phyloP scores from a whole-genome alignment of 2,329 filamentous ascomycete genomes.

The Nemania serpens region DNA sequence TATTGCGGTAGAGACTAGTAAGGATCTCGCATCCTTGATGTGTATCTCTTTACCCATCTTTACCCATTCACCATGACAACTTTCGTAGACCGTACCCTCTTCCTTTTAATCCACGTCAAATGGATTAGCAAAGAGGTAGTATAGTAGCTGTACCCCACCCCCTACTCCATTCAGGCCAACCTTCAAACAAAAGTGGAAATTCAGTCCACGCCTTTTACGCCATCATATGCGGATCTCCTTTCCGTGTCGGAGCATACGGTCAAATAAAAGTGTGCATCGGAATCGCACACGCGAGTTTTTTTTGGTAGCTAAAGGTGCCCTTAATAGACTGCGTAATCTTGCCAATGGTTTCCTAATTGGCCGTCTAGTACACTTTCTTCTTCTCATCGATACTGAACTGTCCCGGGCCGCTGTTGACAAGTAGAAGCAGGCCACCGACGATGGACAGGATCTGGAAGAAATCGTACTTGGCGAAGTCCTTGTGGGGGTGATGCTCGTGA shows the following conservation, averaged over 20 bases:
- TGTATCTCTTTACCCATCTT: slow-evolving; percentile 13
- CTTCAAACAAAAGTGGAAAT: slow-evolving; percentile 22
- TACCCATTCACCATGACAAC: slow-evolving; percentile 12
- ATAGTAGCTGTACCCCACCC: slow-evolving; percentile 19
- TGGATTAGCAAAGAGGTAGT: slow-evolving; percentile 5
- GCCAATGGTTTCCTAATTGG: slow-evolving; percentile 5
- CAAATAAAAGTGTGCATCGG: slow-evolving; percentile 19
- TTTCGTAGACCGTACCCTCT: slow-evolving; percentile 5
- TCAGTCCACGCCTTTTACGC: slow-evolving; percentile 29
- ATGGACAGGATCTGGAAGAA: slow-evolving; percentile 99
- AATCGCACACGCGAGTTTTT: slow-evolving; percentile 6
- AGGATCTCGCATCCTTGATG: slow-evolving; percentile 13
- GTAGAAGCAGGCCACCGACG: slow-evolving; percentile 90
- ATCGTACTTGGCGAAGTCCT: slow-evolving; percentile 99
- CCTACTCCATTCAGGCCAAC: slow-evolving; percentile 18
- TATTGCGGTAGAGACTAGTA: slow-evolving; percentile 19
- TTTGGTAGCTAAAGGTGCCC: slow-evolving; percentile 22
- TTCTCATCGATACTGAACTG: slow-evolving; percentile 99
- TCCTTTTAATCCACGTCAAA: slow-evolving; percentile 10
- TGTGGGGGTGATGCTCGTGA: slow-evolving; percentile 96
- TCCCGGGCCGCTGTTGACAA: slow-evolving; percentile 98
- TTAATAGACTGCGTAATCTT: slow-evolving; percentile 9
- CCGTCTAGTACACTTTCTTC: slow-evolving; percentile 94
- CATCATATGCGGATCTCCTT: slow-evolving; percentile 28
- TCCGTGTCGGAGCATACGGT: slow-evolving; percentile 15